Evolutionary conservation across 345 rosid species (phyloP).

Genomic region (Diplotaxis tenuifolia): DNA sequence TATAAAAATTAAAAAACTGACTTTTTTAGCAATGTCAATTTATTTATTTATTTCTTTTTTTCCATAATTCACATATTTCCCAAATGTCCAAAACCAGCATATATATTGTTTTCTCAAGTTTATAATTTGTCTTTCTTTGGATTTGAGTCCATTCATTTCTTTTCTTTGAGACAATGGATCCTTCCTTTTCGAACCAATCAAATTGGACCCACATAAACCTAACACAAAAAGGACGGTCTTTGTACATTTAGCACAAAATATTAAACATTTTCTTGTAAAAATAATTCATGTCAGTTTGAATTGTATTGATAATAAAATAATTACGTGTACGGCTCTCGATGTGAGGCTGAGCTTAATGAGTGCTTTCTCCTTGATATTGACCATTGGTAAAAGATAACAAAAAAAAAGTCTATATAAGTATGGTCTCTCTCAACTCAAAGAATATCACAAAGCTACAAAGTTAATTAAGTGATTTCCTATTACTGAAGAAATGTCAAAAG

Average conservation of each 20-base stretch:
- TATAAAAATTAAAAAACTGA: too few relatives aligned
- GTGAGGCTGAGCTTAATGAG: neutral
- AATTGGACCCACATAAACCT: neutral
- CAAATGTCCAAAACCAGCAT: too few relatives aligned
- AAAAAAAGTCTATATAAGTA: neutral
- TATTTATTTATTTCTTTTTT: too few relatives aligned
- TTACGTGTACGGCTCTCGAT: neutral
- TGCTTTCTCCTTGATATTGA: neutral
- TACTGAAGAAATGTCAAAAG: constrained; percentile 12
- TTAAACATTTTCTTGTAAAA: neutral
- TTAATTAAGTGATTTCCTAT: neutral
- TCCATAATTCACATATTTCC: too few relatives aligned
- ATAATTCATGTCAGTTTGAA: neutral
- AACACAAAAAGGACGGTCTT: neutral
- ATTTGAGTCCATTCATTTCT: neutral
- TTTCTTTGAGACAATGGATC: neutral
- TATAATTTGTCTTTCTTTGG: neutral
- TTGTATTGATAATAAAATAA: neutral
- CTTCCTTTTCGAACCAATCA: neutral
- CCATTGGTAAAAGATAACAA: neutral
- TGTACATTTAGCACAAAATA: neutral
- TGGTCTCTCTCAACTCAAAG: neutral
- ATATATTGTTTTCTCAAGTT: too few relatives aligned
- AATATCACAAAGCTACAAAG: neutral
- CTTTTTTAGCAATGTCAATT: too few relatives aligned